Evolutionary conservation across 495 filamentous ascomycete genomes (phyloP).

Genomic region (Penicillium daleae): DNA sequence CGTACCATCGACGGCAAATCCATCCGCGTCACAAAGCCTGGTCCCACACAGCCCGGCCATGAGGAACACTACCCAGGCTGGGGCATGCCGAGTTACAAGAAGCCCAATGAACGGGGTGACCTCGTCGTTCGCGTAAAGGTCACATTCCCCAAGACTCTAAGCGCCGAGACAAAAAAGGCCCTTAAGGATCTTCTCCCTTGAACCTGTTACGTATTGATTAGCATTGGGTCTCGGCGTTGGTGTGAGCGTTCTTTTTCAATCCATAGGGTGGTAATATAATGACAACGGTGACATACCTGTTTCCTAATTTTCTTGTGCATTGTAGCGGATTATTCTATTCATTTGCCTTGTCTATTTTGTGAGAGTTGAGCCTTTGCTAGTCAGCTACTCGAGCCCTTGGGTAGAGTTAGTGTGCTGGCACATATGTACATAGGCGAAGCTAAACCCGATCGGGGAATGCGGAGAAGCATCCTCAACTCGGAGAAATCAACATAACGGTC

Average conservation of each 20-base stretch:
- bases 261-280: slow-evolving; percentile 20
- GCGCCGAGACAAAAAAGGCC: slow-evolving; percentile 71
- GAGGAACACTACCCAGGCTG: slow-evolving; percentile 79
- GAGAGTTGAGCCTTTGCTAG: neutral
- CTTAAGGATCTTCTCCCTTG: slow-evolving; percentile 73
- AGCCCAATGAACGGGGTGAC: slow-evolving; percentile 79
- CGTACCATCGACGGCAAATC: slow-evolving; percentile 93
- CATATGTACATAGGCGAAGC: slow-evolving; percentile 15
- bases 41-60: slow-evolving; percentile 82
- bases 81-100: slow-evolving; percentile 93
- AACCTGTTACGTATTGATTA: slow-evolving; percentile 20
- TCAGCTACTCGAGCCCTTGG: neutral
- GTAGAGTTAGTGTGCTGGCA: neutral
- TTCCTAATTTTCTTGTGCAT: neutral
- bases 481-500: slow-evolving; percentile 16
- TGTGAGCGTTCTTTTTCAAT: slow-evolving; percentile 18
- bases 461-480: slow-evolving; percentile 29
- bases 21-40: slow-evolving; percentile 71
- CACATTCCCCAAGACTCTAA: slow-evolving; percentile 81
- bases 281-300: slow-evolving; percentile 14
- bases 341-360: neutral
- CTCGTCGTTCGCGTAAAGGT: slow-evolving; percentile 90
- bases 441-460: slow-evolving; percentile 32
- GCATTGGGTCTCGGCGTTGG: slow-evolving; percentile 40
- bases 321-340: neutral